Evolutionary conservation across 176 grass and related monocot species (phyloP).

Genomic region (Avena insularis): DNA sequence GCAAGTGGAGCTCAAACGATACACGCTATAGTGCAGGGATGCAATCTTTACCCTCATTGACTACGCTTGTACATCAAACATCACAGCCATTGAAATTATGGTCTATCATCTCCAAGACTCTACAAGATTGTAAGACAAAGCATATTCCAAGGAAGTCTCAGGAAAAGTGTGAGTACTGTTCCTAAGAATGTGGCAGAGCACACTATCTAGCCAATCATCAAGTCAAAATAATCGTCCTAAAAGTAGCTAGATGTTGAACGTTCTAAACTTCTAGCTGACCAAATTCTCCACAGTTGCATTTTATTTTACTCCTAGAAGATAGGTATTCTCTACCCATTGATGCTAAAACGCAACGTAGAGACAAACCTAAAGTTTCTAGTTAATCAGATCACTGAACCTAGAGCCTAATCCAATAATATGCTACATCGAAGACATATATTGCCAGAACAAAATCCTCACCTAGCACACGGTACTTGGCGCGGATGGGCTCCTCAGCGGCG

Average conservation of each 20-base stretch:
- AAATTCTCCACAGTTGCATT: not conserved
- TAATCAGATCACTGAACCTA: not conserved
- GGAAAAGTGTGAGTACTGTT: not conserved
- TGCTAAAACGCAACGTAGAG: not conserved
- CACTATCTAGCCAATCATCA: not conserved
- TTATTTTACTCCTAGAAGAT: not conserved
- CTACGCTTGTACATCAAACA: not conserved
- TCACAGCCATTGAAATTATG: not conserved
- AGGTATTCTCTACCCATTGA: not conserved
- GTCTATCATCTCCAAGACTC: not conserved
- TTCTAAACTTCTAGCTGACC: not conserved
- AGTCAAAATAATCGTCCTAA: not conserved
- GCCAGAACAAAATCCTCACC: conserved; percentile 41
- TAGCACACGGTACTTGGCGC: conserved; percentile 25
- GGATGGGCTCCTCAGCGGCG: not conserved
- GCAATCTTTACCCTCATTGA: not conserved
- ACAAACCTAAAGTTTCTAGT: not conserved
- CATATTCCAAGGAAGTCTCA: not conserved
- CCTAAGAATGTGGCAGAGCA: not conserved
- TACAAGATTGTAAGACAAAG: not conserved
- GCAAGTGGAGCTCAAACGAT: not conserved
- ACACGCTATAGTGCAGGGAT: not conserved
- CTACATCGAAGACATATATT: not conserved
- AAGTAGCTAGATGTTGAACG: not conserved
- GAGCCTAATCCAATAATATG: not conserved